phyloP scores from a whole-genome alignment of 78 protist species.

The Protostelium mycophagum region DNA sequence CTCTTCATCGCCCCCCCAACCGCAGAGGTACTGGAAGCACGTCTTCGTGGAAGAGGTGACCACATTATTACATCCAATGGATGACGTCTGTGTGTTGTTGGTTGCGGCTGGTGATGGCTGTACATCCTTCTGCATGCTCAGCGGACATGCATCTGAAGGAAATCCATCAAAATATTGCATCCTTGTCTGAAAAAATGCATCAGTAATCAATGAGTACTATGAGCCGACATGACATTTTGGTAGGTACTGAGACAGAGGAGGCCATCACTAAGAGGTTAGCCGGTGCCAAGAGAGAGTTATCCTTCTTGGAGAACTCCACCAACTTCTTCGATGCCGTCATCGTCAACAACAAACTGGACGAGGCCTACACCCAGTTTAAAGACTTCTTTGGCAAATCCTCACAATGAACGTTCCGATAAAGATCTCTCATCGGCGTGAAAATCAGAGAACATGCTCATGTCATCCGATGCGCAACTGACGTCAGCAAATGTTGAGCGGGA shows the following conservation, averaged over 20 bases:
- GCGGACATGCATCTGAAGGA: not conserved
- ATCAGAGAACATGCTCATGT: no score
- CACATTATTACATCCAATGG: not conserved
- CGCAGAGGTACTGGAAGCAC: constrained; percentile 56
- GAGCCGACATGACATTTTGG: no score
- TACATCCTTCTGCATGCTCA: constrained; percentile 6
- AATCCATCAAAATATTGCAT: not conserved
- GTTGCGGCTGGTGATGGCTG: not conserved
- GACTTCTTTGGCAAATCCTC: not conserved
- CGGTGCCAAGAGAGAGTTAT: not conserved
- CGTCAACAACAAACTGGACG: not conserved
- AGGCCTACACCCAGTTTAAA: not conserved
- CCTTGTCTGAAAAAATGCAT: no score
- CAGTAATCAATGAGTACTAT: no score
- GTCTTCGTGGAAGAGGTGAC: constrained; percentile 62
- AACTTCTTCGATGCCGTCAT: not conserved
- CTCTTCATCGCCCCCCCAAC: constrained; percentile 81
- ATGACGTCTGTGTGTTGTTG: not conserved
- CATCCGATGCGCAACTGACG: no score
- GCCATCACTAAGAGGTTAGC: not conserved
- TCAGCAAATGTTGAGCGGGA: no score
- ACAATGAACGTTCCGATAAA: no score
- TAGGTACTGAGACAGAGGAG: not conserved
- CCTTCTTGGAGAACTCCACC: not conserved
- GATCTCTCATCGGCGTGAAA: no score